Conservation (phyloP, 768 basidiomycete species). For the Naganishia kalamii region DNA sequence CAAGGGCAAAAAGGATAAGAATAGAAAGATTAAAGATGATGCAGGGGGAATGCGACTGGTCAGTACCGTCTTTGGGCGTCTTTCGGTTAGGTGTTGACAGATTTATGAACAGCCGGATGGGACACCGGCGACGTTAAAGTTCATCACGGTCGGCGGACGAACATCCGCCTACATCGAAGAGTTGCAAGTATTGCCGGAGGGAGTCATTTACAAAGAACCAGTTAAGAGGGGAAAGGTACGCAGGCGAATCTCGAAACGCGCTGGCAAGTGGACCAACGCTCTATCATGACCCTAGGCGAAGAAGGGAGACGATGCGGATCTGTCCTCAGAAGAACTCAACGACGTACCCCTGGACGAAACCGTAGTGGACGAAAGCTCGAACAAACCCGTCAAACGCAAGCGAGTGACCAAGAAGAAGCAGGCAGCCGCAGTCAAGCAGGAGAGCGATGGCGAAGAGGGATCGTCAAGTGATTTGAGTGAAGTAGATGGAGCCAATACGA, state of each 20-base stretch:
- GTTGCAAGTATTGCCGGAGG: slow-evolving; percentile 53
- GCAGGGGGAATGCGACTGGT: slow-evolving; percentile 33
- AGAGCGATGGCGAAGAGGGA: not conserved
- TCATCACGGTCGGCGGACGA: slow-evolving; percentile 67
- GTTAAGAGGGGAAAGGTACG: slow-evolving; percentile 13
- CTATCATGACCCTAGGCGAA: not conserved
- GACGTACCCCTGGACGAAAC: not conserved
- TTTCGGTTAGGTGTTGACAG: not conserved
- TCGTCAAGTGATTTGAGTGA: not conserved
- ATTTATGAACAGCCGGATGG: slow-evolving; percentile 56
- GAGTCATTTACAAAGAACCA: slow-evolving; percentile 31
- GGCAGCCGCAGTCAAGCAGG: not conserved
- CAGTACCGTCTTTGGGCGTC: slow-evolving; percentile 20
- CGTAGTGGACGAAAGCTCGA: too few species aligned
- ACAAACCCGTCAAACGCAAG: too few species aligned
- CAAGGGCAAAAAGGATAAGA: slow-evolving; percentile 39
- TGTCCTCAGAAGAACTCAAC: not conserved
- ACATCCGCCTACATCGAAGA: slow-evolving; percentile 67
- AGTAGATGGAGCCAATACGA: not conserved
- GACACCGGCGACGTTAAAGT: slow-evolving; percentile 63
- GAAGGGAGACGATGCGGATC: not conserved
- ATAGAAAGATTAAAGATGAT: slow-evolving; percentile 21
- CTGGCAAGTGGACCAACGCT: too few species aligned
- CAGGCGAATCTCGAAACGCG: too few species aligned
- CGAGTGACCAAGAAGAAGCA: too few species aligned